A percentile compares a stretch with the other conserved stretches of the same genome.
Evolutionary conservation across 2,329 filamentous ascomycete genomes (phyloP).

Genomic region (Colletotrichum shisoi): DNA sequence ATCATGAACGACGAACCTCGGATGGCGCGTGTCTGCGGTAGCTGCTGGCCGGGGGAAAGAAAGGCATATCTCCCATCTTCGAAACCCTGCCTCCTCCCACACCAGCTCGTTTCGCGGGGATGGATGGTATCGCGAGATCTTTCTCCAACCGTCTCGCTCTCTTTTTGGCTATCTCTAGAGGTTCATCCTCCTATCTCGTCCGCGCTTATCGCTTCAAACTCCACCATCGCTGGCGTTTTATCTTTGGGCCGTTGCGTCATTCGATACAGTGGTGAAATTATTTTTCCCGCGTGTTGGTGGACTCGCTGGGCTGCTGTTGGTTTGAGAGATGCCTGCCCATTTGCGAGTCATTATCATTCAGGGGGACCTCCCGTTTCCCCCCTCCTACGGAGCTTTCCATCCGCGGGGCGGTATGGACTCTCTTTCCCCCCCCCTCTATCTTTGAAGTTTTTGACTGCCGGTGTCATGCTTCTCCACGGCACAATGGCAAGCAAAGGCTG

Average conservation of each 20-base stretch:
- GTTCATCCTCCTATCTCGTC: background rate
- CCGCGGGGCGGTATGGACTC: background rate
- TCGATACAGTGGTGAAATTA: background rate
- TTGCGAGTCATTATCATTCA: conserved; percentile 19
- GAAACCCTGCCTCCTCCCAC: too few relatives aligned
- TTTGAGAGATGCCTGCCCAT: background rate
- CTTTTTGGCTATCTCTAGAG: background rate
- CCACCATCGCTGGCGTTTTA: background rate
- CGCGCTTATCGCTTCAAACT: background rate
- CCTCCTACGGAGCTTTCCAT: background rate
- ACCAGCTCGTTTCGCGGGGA: too few relatives aligned
- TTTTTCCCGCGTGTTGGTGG: too few relatives aligned
- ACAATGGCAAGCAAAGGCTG: background rate
- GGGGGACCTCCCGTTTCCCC: background rate
- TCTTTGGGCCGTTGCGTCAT: background rate
- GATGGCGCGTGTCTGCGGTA: background rate
- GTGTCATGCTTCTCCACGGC: background rate
- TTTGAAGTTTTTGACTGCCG: background rate
- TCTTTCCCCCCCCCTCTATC: too few relatives aligned
- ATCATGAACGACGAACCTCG: conserved; percentile 8
- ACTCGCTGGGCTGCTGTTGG: too few relatives aligned
- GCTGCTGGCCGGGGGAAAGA: too few relatives aligned
- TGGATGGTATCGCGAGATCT: background rate
- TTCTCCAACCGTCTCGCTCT: background rate
- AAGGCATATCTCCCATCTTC: too few relatives aligned